Percentiles rank a stretch among this genome's conserved stretches.
phyloP scores from a whole-genome alignment of 139 green algal species.

The Picochlorum sp. region DNA sequence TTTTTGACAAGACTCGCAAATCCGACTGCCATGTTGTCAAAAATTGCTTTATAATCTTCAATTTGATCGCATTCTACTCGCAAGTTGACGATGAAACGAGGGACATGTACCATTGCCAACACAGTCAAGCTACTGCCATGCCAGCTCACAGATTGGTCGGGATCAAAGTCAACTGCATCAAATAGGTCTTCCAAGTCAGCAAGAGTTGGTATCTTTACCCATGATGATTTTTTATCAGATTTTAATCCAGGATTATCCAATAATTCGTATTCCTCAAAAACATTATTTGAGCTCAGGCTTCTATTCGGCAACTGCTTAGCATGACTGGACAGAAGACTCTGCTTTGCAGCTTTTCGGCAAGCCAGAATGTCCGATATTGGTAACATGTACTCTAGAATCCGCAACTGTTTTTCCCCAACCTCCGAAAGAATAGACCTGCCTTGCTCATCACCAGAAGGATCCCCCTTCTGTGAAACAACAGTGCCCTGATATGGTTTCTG shows the following conservation, averaged over 20 bases:
- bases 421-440: not conserved
- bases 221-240: not conserved
- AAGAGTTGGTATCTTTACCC: conserved; percentile 15
- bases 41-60: not conserved
- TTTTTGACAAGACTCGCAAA: not conserved
- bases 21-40: not conserved
- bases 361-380: conserved; percentile 18
- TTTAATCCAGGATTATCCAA: not conserved
- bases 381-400: conserved; percentile 21
- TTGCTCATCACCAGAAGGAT: not conserved
- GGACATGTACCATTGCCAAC: no score
- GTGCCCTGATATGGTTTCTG: not conserved
- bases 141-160: conserved; percentile 7
- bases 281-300: not conserved
- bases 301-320: not conserved
- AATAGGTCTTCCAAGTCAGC: conserved; percentile 29
- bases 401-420: conserved; percentile 11
- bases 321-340: not conserved
- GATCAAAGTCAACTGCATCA: conserved; percentile 25
- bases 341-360: conserved; percentile 19
- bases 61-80: not conserved
- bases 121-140: no score
- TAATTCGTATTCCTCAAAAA: not conserved
- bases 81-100: no score
- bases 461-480: not conserved